Conservation (phyloP, 306 rosid species). For the Parietaria judaica region DNA sequence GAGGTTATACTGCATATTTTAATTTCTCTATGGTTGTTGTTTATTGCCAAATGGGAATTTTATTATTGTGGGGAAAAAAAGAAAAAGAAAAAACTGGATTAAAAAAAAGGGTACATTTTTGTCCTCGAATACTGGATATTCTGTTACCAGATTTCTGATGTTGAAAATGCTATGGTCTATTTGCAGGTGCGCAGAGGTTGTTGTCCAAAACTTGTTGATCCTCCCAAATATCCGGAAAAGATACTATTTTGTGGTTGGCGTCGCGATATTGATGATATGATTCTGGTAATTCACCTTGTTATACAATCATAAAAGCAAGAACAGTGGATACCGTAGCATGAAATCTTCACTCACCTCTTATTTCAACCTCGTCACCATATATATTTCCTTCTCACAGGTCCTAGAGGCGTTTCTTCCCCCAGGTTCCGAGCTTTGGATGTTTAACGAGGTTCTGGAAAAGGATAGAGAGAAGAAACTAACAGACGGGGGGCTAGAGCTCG, state of each 20-base stretch:
- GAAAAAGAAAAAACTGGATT: too few relatives aligned
- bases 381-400: conserved; percentile 49
- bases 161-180: conserved; percentile 24
- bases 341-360: background rate
- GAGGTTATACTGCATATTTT: conserved; percentile 48
- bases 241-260: conserved; percentile 99
- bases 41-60: background rate
- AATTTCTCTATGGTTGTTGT: background rate
- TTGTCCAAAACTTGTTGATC: conserved; percentile 48
- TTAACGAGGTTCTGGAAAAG: conserved; percentile 79
- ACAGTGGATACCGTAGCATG: background rate
- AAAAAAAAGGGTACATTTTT: background rate
- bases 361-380: conserved; percentile 11
- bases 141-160: background rate
- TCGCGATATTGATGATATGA: conserved; percentile 96
- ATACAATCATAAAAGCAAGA: background rate
- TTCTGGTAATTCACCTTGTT: conserved; percentile 54
- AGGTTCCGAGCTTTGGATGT: conserved; percentile 97
- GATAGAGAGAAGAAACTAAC: conserved; percentile 82
- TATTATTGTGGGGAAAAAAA: background rate
- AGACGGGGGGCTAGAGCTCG: conserved; percentile 83
- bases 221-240: conserved; percentile 87
- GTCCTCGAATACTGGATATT: too few relatives aligned
- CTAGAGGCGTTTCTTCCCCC: conserved; percentile 87
- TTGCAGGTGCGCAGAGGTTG: conserved; percentile 49